These are phyloP conservation scores for Pseudogymnoascus sp. DNA, from an alignment of 2,329 filamentous ascomycete genomes.

Conservation along the genomic window DNA sequence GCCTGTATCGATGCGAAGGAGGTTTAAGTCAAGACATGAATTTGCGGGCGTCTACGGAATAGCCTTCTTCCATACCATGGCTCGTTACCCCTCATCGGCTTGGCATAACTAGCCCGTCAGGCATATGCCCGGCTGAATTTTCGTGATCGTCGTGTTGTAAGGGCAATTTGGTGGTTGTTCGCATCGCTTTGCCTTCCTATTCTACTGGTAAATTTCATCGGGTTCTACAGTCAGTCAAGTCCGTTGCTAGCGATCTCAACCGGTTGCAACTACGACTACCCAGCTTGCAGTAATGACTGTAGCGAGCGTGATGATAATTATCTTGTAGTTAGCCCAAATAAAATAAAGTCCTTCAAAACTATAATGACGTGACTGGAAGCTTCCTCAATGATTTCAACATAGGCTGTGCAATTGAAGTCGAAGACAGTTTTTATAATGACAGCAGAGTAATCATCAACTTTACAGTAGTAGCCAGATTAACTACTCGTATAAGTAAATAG, in stretches of 20 bases:
- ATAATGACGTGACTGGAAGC: not conserved
- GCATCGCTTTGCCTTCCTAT: constrained; percentile 3
- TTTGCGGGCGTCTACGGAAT: not conserved
- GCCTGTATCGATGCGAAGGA: constrained; percentile 89
- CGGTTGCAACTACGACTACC: not conserved
- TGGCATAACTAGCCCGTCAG: not conserved
- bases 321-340: not conserved
- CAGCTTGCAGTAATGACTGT: not conserved
- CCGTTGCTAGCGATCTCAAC: not conserved
- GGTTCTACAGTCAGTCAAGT: constrained; percentile 2
- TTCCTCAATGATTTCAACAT: not conserved
- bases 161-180: not conserved
- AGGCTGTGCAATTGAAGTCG: not conserved
- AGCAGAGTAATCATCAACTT: too few relatives aligned
- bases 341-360: not conserved
- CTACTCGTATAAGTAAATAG: not conserved
- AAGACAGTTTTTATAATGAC: too few relatives aligned
- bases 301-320: not conserved
- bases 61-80: not conserved
- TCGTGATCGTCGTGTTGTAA: not conserved
- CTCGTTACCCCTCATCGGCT: constrained; percentile 1
- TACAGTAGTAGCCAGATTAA: too few relatives aligned
- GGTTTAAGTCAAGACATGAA: constrained; percentile 42
- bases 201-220: not conserved
- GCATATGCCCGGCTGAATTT: not conserved